Conservation (phyloP, 2,329 filamentous ascomycete species). For the Grosmannia clavigera region DNA sequence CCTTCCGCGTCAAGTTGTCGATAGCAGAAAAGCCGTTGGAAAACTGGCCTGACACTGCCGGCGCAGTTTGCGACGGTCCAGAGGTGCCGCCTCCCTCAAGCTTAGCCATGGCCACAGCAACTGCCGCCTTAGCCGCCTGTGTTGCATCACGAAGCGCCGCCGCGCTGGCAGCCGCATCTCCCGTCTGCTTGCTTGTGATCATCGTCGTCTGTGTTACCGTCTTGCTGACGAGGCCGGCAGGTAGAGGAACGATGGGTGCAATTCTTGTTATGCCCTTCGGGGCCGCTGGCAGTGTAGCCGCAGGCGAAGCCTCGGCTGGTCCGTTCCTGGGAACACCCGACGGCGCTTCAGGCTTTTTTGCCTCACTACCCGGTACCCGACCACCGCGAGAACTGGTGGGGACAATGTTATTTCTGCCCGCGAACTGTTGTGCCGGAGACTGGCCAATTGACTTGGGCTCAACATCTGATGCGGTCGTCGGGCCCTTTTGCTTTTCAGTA, state of each 20-base stretch:
- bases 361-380: background rate
- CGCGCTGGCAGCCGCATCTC: slow-evolving; percentile 21
- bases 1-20: slow-evolving; percentile 62
- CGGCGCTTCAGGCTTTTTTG: background rate
- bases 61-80: slow-evolving; percentile 13
- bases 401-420: slow-evolving; percentile 20
- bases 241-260: slow-evolving; percentile 53
- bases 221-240: slow-evolving; percentile 28
- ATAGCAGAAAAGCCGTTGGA: slow-evolving; percentile 33
- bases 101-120: slow-evolving; percentile 71
- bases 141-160: slow-evolving; percentile 52
- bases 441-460: slow-evolving; percentile 43
- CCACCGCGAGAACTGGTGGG: slow-evolving; percentile 25
- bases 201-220: slow-evolving; percentile 17
- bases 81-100: slow-evolving; percentile 31
- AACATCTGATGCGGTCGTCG: slow-evolving; percentile 26
- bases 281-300: slow-evolving; percentile 26
- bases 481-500: slow-evolving; percentile 25
- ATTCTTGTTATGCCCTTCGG: slow-evolving; percentile 39
- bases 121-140: slow-evolving; percentile 61
- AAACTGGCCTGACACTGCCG: slow-evolving; percentile 12
- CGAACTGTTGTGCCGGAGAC: slow-evolving; percentile 19
- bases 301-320: slow-evolving; percentile 15
- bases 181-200: slow-evolving; percentile 25
- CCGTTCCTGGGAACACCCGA: background rate